These are phyloP conservation scores for Euphrasia confusa DNA, from an alignment of 257 asterid species.

Conservation along the genomic window DNA sequence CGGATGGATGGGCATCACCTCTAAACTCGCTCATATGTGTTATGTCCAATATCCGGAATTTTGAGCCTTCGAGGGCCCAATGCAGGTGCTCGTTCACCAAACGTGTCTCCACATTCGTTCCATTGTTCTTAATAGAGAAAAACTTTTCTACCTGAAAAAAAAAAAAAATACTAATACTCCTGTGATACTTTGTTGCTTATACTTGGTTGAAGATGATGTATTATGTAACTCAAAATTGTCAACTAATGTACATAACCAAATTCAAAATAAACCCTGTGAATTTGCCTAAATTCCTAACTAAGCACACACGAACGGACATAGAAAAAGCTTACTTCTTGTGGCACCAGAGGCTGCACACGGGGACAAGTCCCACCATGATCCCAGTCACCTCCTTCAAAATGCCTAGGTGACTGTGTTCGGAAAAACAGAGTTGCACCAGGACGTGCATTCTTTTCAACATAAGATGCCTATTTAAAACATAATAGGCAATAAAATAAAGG, in stretches of 20 bases:
- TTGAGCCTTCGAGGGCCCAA: slow-evolving; percentile 50
- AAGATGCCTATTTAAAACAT: slow-evolving; percentile 41
- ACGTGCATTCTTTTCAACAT: slow-evolving; percentile 44
- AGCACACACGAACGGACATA: too few species aligned
- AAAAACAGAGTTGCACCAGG: slow-evolving; percentile 51
- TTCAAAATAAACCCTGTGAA: too few species aligned
- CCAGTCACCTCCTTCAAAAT: slow-evolving; percentile 98
- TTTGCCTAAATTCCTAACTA: too few species aligned
- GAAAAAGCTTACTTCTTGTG: slow-evolving; percentile 54
- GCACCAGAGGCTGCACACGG: slow-evolving; percentile 55
- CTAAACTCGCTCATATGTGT: slow-evolving; percentile 74
- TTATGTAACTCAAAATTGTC: too few species aligned
- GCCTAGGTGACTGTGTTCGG: slow-evolving; percentile 89
- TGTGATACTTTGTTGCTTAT: too few species aligned
- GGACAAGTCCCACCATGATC: slow-evolving; percentile 90
- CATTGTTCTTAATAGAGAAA: slow-evolving; percentile 53
- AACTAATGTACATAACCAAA: too few species aligned
- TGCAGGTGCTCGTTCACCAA: slow-evolving; percentile 66
- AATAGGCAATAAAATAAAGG: not conserved
- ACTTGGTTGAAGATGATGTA: too few species aligned
- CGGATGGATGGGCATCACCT: slow-evolving; percentile 88
- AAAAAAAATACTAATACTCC: too few species aligned
- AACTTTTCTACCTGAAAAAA: slow-evolving; percentile 59
- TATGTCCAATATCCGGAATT: slow-evolving; percentile 55
- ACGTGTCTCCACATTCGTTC: slow-evolving; percentile 83